Base-by-base conservation (phyloP, 2,329 filamentous ascomycete genomes). In the Calonectria pseudoreteaudii region DNA sequence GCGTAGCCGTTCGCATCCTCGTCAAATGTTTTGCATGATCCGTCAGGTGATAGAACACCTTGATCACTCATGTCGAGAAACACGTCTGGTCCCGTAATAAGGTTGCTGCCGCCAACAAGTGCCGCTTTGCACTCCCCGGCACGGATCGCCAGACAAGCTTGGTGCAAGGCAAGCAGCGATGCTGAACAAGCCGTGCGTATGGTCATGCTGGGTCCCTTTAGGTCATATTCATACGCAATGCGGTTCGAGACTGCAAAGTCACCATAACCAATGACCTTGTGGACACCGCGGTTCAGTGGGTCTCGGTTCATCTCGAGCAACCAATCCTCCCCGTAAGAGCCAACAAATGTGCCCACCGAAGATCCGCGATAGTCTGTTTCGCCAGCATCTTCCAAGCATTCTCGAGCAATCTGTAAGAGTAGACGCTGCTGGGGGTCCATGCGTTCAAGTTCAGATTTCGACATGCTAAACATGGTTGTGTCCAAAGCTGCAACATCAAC, bases 141-240 rank as follows among this genome's bases (percentile, higher is more conserved):
- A 10, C 65, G 49, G 13, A 67, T 47, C 2, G 49, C 49, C 9
- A 31, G 5, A 2, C 65, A 67, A 10, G 65, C 65, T 36, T 56
- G n/a, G 13, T 67, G 49, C 4, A 67, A 16, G 9, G 13, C 65
- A 7, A 67, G n/a, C n/a, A 67, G 13, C 4, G 49, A 23, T 10
- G 49, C 23, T 3, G 65, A 67, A 8, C 65, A 67, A 0, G 41
- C 65, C 34, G 65, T 67, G 20, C 23, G 31, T 13, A 68, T 18
- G 14, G 66, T 68, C 34, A 68, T 56, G 10, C 86, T 84, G 1
- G 89, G 88, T 0, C 90, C 90, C 47, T 84, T 82, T 52, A 91
- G 83, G 72, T 90, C 88, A 31, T 80, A 81, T 53, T 78, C 78
- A 56, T 81, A 80, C 11, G 80, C 79, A 4, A 85, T 72, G 18